Evolutionary conservation across 495 filamentous ascomycete genomes (phyloP), one percentile per base, ranked within the genome.

Genomic region (Talaromyces stipitatus): DNA sequence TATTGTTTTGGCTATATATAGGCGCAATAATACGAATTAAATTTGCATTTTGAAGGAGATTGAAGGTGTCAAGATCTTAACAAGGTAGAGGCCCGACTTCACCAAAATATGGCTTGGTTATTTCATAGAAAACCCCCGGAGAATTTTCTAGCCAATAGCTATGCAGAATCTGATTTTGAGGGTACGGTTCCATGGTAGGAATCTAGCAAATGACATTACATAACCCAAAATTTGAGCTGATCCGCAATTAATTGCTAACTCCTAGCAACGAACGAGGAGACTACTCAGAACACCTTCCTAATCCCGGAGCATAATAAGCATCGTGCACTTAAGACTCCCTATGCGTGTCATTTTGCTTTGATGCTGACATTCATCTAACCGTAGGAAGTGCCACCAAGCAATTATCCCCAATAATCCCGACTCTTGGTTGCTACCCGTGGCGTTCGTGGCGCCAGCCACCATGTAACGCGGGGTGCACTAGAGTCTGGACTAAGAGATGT

Each of bases 401-500:
- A 48, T 48, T 26, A 28, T 51, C 27, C 27, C 20, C 14, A 51
- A 30, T 22, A 16, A 23, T 51, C 48, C 48, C 48, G 48, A 51
- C 5, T 12, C 27, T 51, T 30, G 48, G 48, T 51, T 30, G 27
- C 48, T 51, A 30, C 30, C 5, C 27, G 48, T 51, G 48, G 48
- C 48, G 48, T 51, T 23, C 24, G 26, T 51, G 20, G 48, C 48
- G 48, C 48, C 11, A 48, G 48, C 48, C 48, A 30, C 48, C 48
- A 51, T 51, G 48, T 51, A 51, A 51, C 24, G 48, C 48, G 24
- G 48, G 27, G 48, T 30, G 24, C n/a, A 30, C 27, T 22, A 7
- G 5, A 26, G 27, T 30, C 27, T 24, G 30, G 48, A 28, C 16
- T 18, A 14, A 22, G 12, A 28, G n/a, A 18, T 51, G 48, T 41